A percentile compares a stretch with the other conserved stretches of the same genome.
phyloP scores from a whole-genome alignment of 768 basidiomycete species.

The Psilocybe cubensis region DNA sequence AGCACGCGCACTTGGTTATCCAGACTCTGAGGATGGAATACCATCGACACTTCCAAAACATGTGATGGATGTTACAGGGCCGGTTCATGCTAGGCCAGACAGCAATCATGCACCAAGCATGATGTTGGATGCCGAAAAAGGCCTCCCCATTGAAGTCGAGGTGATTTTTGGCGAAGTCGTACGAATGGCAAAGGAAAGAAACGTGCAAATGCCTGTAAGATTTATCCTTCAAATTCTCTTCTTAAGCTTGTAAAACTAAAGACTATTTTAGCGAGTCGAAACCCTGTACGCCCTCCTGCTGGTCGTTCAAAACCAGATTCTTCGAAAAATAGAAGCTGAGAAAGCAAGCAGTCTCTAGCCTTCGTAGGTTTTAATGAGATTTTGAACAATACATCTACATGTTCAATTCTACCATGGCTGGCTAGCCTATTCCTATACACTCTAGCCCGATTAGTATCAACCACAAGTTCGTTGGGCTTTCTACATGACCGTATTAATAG shows the following conservation, averaged over 20 bases:
- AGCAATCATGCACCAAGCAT: constrained; percentile 11
- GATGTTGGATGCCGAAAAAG: constrained; percentile 10
- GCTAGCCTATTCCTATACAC: too few species aligned
- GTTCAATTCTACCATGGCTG: too few species aligned
- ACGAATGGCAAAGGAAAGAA: constrained; percentile 10
- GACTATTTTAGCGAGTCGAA: constrained; percentile 9
- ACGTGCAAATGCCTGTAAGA: constrained; percentile 9
- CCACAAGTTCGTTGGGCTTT: too few species aligned
- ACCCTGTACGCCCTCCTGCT: constrained; percentile 11
- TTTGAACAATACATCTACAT: too few species aligned
- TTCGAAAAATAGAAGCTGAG: constrained; percentile 9
- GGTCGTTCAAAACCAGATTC: constrained; percentile 13
- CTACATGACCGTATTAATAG: too few species aligned
- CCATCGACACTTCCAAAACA: constrained; percentile 2
- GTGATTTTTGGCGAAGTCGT: constrained; percentile 13
- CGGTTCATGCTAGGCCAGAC: neutral
- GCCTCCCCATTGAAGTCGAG: constrained; percentile 10
- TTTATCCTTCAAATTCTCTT: neutral
- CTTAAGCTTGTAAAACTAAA: too few species aligned
- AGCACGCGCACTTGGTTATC: constrained; percentile 15
- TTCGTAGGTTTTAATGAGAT: too few species aligned
- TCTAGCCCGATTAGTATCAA: too few species aligned
- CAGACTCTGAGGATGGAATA: constrained; percentile 9
- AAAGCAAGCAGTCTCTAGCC: too few species aligned
- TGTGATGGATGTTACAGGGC: constrained; percentile 4